Base-by-base conservation (phyloP, 257 asterid genomes). In the Solanum chilense region DNA sequence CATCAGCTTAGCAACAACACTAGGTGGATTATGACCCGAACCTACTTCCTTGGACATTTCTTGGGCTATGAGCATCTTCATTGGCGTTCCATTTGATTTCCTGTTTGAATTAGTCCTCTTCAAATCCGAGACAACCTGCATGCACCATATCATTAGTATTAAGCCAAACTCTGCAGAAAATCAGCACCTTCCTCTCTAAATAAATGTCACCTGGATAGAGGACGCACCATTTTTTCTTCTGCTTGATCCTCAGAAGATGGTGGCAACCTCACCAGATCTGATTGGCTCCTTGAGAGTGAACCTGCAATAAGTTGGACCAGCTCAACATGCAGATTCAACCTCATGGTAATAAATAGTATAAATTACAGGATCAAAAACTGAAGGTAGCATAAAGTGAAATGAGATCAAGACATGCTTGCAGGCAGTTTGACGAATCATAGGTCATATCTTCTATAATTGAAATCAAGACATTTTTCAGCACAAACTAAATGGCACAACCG, bases 201-300 rank as follows among this genome's bases (percentile, higher is more conserved):
- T n/a, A 84, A 85, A 41, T 68, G 39, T 23, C 87, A 87, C 84
- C 80, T 49, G 82, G 89, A 52, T 66, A 89, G 89, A 84, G 73
- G 20, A 87, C 74, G 69, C 91, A 95, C 99, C 96, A 77, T 90
- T 92, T 93, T 91, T n/a, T 94, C 96, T 90, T 92, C 96, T 70
- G 90, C 87, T 85, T 80, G 95, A 88, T 92, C 93, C 88, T 86
- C 87, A 56, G 90, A 90, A 10, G 94, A 39, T 39, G 29, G 94
- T 81, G 93, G 90, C 91, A 85, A 90, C 84, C 93, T 91, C 83
- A 97, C 87, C 86, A 91, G 92, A 91, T 94, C 98, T 42, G 98
- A 93, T 88, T 90, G 93, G 92, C 95, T 93, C 91, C 98, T 97
- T 33, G 96, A 91, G 60, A 95, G 95, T 68, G 95, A 92, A 90